Evolutionary conservation across 2,329 filamentous ascomycete species (phyloP).

Genomic region (Diaporthe helianthi): DNA sequence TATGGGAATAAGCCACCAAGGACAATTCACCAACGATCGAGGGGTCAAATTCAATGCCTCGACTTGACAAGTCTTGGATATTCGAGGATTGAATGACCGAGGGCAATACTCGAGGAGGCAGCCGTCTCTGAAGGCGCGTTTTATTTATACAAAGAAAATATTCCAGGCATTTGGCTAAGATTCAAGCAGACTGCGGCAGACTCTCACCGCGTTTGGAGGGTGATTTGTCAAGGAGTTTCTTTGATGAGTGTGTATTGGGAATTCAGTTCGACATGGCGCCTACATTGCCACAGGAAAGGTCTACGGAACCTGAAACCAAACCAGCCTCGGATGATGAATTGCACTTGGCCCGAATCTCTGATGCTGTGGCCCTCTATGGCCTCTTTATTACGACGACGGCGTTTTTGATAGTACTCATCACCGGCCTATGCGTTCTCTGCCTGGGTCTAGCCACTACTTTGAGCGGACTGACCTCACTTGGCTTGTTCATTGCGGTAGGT

Average conservation of each 20-base stretch:
- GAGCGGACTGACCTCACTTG: not conserved
- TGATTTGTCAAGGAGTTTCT: not conserved
- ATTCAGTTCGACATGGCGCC: not conserved
- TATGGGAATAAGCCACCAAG: not conserved
- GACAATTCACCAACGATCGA: not conserved
- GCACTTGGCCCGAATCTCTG: constrained; percentile 11
- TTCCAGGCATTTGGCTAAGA: not conserved
- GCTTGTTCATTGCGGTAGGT: constrained; percentile 8
- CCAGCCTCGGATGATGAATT: constrained; percentile 3
- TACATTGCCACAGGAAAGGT: not conserved
- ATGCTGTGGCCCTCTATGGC: constrained; percentile 8
- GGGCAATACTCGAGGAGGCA: not conserved
- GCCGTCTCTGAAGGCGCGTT: not conserved
- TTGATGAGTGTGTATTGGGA: not conserved
- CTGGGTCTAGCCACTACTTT: constrained; percentile 5
- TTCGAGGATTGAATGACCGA: not conserved
- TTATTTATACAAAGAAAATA: not conserved
- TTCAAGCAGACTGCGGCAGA: not conserved
- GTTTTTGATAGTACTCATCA: not conserved
- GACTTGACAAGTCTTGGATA: not conserved
- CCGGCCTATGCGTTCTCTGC: not conserved
- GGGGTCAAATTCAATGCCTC: not conserved
- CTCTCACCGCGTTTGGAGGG: too few species aligned
- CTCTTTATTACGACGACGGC: constrained; percentile 1
- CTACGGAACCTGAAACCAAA: not conserved